phyloP scores from a whole-genome alignment of 2,329 filamentous ascomycete species.

The Biscogniauxia sp. region DNA sequence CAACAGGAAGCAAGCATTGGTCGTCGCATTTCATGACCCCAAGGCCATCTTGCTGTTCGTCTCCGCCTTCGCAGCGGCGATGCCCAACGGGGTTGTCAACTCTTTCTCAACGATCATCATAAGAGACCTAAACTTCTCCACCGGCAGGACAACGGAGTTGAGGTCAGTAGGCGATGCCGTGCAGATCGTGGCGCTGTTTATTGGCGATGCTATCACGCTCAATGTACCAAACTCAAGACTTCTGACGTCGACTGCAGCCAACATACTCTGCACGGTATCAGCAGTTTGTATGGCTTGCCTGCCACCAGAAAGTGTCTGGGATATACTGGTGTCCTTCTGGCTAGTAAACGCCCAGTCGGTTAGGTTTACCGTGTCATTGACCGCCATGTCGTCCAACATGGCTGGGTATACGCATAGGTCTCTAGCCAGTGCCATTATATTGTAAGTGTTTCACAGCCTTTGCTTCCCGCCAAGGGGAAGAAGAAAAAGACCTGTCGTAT shows the following conservation, averaged over 20 bases:
- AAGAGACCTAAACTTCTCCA: conserved; percentile 33
- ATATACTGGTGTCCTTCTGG: conserved; percentile 36
- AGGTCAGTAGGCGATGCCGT: conserved; percentile 38
- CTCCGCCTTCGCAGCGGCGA: conserved; percentile 19
- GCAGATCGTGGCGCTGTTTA: conserved; percentile 35
- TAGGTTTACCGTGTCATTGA: conserved; percentile 35
- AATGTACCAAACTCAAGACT: conserved; percentile 34
- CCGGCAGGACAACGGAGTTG: conserved; percentile 33
- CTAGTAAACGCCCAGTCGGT: conserved; percentile 37
- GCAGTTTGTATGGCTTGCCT: conserved; percentile 35
- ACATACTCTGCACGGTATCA: conserved; percentile 35
- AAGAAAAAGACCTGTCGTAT: not conserved
- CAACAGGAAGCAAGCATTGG: conserved; percentile 26
- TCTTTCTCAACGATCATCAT: conserved; percentile 37
- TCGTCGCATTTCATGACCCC: conserved; percentile 29
- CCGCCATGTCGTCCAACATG: conserved; percentile 37
- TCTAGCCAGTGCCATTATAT: conserved; percentile 34
- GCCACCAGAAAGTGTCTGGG: conserved; percentile 34
- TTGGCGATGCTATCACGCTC: conserved; percentile 35
- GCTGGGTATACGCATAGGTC: conserved; percentile 36
- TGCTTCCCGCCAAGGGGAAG: not conserved
- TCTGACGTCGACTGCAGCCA: conserved; percentile 31
- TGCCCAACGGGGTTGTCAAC: conserved; percentile 35
- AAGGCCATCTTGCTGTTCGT: conserved; percentile 31
- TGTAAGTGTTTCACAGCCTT: conserved; percentile 19